A percentile compares a stretch with the other conserved stretches of the same genome.
phyloP scores from a whole-genome alignment of 805 yeast species.

The Ogataea glucozyma region DNA sequence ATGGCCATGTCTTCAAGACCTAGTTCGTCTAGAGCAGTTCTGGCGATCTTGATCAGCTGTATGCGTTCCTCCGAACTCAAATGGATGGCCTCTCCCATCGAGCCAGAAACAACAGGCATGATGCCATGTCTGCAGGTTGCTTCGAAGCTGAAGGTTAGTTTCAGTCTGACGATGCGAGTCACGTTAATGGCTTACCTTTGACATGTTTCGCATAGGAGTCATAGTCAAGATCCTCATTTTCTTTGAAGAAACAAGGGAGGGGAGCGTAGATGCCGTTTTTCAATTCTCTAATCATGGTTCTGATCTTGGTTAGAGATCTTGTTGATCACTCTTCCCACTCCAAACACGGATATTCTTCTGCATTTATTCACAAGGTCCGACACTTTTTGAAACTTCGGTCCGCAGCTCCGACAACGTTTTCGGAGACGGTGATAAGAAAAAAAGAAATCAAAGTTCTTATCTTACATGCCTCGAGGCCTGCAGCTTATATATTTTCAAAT shows the following conservation, averaged over 20 bases:
- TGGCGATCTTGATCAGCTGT: slow-evolving; percentile 31
- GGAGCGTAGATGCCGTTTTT: slow-evolving; percentile 18
- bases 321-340: too few relatives aligned
- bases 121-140: slow-evolving; percentile 31
- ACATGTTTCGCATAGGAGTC: slow-evolving; percentile 37
- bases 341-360: too few relatives aligned
- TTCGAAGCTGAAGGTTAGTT: background rate
- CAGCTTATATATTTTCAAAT: too few relatives aligned
- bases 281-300: slow-evolving; percentile 11
- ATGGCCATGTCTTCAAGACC: slow-evolving; percentile 28
- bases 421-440: too few relatives aligned
- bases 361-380: too few relatives aligned
- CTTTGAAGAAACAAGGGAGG: slow-evolving; percentile 20
- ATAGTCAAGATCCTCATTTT: slow-evolving; percentile 32
- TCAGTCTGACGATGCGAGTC: background rate
- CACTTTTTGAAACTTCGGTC: too few relatives aligned
- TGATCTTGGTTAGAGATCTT: background rate
- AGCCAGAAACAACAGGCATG: slow-evolving; percentile 38
- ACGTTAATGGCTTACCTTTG: slow-evolving; percentile 19
- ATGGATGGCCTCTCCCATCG: slow-evolving; percentile 43
- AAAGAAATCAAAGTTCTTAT: too few relatives aligned
- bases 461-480: too few relatives aligned
- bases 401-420: too few relatives aligned
- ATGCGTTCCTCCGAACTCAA: slow-evolving; percentile 36
- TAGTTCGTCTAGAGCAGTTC: slow-evolving; percentile 36